A percentile compares a stretch with the other conserved stretches of the same genome.
Conservation (phyloP, 192 early-diverging fungal genomes). For the Coemansia sp. region DNA sequence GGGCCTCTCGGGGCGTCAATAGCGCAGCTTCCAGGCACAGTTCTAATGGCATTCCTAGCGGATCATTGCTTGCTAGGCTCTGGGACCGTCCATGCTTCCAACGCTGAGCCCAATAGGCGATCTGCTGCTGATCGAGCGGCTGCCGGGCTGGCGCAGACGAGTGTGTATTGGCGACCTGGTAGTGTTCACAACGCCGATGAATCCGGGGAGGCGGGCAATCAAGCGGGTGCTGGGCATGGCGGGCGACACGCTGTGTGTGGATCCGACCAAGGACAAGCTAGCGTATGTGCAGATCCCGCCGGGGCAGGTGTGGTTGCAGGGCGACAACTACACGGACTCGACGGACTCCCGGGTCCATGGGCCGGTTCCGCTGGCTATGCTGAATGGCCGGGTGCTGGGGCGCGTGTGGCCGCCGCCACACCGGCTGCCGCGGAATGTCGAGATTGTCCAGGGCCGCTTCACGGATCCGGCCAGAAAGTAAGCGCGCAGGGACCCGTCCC, state of each 20-base stretch:
- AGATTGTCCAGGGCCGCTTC: conserved; percentile 31
- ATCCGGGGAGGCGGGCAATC: conserved; percentile 61
- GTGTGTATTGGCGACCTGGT: conserved; percentile 73
- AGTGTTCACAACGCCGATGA: conserved; percentile 63
- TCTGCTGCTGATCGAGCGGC: conserved; percentile 64
- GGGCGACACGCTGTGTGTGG: conserved; percentile 74
- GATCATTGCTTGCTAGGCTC: no score
- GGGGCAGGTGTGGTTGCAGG: conserved; percentile 88
- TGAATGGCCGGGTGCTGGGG: conserved; percentile 72
- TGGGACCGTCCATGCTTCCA: conserved; percentile 91
- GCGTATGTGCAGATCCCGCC: conserved; percentile 71
- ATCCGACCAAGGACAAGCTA: conserved; percentile 58
- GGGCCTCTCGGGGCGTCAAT: no score
- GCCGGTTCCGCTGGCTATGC: conserved; percentile 73
- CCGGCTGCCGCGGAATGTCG: conserved; percentile 9
- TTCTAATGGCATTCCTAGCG: neutral
- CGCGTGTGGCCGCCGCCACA: conserved; percentile 47
- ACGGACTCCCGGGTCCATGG: conserved; percentile 87
- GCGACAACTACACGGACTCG: conserved; percentile 87
- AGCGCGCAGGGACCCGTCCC: no score
- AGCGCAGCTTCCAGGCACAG: neutral
- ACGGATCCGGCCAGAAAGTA: neutral
- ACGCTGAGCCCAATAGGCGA: conserved; percentile 81
- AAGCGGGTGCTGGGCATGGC: conserved; percentile 81
- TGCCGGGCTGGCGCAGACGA: conserved; percentile 48